phyloP scores from a whole-genome alignment of 352 stramenopile genomes.

The Pythium plurisporium region DNA sequence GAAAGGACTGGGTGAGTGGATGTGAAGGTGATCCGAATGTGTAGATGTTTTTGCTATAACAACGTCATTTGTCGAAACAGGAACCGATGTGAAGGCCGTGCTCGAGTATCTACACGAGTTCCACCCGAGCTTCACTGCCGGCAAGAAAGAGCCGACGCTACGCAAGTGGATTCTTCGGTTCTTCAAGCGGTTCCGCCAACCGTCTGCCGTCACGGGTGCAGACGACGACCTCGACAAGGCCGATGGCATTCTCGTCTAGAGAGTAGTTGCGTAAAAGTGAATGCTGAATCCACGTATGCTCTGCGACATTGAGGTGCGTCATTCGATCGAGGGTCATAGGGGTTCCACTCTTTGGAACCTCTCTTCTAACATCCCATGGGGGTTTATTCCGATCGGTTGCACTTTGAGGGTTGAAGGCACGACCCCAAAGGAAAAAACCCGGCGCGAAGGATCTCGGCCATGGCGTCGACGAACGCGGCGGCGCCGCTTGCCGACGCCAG shows the following conservation, averaged over 20 bases:
- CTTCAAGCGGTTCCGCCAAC: conserved; percentile 70
- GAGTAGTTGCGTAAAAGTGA: background rate
- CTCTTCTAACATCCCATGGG: too few species aligned
- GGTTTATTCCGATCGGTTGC: conserved; percentile 2
- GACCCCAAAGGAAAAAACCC: background rate
- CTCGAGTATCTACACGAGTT: conserved; percentile 64
- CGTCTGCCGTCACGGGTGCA: conserved; percentile 13
- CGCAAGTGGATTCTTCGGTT: conserved; percentile 81
- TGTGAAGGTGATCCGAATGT: too few species aligned
- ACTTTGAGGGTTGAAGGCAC: conserved; percentile 17
- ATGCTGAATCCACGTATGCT: background rate
- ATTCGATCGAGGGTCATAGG: conserved; percentile 1
- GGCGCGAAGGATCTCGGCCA: background rate
- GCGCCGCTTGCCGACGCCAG: too few species aligned
- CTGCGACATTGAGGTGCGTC: background rate
- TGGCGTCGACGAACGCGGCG: conserved; percentile 3
- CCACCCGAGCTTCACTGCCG: conserved; percentile 64
- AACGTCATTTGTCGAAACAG: conserved; percentile 19
- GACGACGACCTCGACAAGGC: conserved; percentile 23
- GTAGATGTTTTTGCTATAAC: too few species aligned
- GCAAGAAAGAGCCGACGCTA: conserved; percentile 75
- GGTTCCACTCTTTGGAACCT: background rate
- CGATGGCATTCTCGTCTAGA: conserved; percentile 22
- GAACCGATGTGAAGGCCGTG: conserved; percentile 63
- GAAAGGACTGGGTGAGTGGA: conserved; percentile 37